Evolutionary conservation across 805 yeast species (phyloP), one percentile per base, ranked within the genome.

Genomic region (Starmera quercuum): DNA sequence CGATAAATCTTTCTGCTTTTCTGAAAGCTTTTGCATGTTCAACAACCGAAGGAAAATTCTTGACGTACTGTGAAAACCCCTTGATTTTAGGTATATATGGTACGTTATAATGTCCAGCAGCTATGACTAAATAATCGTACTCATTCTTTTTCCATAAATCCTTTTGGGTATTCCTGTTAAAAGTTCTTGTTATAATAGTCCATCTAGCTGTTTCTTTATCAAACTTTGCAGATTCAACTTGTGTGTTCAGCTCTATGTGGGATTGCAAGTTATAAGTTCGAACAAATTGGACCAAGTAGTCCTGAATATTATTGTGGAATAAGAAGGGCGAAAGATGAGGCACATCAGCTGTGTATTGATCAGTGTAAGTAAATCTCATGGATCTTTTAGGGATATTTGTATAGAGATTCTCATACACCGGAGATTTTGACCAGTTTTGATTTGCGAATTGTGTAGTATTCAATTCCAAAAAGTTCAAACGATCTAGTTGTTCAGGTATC

Each of bases 81-180:
- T 48, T 45, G 26, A 62, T 55, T 7, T 57, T 51, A 0, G 83
- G 83, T 26, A 67, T 45, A 37, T 49, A 58, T 2, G 84, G 83
- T 9, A 66, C 54, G 26, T 71, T 61, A 47, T 63, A 73, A 45
- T 72, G 73, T 5, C 84, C 84, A 7, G 66, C 51, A 6, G 79
- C 74, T 11, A 75, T 51, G 4, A 72, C 62, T 6, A 77, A 66
- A 8, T 67, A 75, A 48, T 77, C 83, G 38, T 62, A 72, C 23
- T 43, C 46, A 40, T 67, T 65, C 15, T 38, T 46, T 38, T 66
- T 64, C 71, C 71, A 66, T 30, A 42, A 42, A n/a, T 42, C 61
- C 8, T 20, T 30, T 4, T 25, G 11, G 6, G 33, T 26, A 16
- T 26, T 6, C 23, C 42, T 49, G 10, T 28, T 27, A 6, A 14